Conservation (phyloP, 139 green algal species). For the Microglena sp. region DNA sequence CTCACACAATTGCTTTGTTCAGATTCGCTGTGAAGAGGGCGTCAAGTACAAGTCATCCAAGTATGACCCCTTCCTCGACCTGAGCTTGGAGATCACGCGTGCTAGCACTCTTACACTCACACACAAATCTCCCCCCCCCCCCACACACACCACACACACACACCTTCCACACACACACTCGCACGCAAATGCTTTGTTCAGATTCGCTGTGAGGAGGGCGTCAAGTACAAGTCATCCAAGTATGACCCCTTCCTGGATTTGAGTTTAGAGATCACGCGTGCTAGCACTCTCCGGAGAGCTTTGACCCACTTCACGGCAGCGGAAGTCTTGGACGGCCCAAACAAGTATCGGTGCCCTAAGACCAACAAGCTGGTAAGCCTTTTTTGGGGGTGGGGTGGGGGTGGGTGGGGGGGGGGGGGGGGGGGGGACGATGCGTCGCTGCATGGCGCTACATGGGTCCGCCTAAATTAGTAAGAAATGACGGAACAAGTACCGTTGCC, state of each 20-base stretch:
- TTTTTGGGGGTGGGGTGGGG: neutral
- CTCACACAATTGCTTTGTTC: slow-evolving; percentile 10
- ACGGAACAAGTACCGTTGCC: too few species aligned
- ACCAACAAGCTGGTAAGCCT: slow-evolving; percentile 52
- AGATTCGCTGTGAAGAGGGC: slow-evolving; percentile 78
- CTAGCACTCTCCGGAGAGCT: slow-evolving; percentile 41
- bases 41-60: slow-evolving; percentile 74
- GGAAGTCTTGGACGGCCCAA: slow-evolving; percentile 76
- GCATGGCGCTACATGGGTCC: too few species aligned
- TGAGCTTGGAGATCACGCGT: slow-evolving; percentile 90
- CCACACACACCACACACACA: too few species aligned
- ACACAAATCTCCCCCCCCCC: too few species aligned
- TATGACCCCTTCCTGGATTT: slow-evolving; percentile 91
- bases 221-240: slow-evolving; percentile 68
- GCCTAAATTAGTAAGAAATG: too few species aligned
- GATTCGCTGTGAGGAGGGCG: slow-evolving; percentile 78
- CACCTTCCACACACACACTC: too few species aligned
- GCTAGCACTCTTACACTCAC: too few species aligned
- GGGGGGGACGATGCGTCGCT: too few species aligned
- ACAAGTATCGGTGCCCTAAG: slow-evolving; percentile 82
- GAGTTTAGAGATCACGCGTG: slow-evolving; percentile 88
- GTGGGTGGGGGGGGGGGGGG: too few species aligned
- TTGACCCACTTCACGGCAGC: slow-evolving; percentile 64
- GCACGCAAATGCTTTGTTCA: slow-evolving; percentile 32
- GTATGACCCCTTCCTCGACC: slow-evolving; percentile 86